Conservation (phyloP, 371 early-diverging fungal genomes). For the Mucor piriformis region DNA sequence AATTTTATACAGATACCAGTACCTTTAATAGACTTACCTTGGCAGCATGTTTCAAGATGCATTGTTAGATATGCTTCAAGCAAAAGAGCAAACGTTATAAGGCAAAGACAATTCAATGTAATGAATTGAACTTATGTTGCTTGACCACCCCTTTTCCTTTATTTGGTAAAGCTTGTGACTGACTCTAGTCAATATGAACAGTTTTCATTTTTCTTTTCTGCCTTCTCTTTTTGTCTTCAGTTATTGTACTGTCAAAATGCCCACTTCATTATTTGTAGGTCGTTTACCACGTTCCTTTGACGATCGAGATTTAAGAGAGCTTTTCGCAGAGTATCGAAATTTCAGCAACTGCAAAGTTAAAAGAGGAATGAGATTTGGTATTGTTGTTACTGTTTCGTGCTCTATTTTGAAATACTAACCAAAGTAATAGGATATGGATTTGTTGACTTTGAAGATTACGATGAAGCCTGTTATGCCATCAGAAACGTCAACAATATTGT, state of each 20-base stretch:
- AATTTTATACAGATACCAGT: too few species aligned
- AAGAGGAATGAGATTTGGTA: conserved; percentile 30
- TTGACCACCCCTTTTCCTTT: too few species aligned
- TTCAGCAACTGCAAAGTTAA: conserved; percentile 67
- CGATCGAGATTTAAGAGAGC: conserved; percentile 66
- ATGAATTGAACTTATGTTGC: too few species aligned
- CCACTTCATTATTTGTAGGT: conserved; percentile 67
- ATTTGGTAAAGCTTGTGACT: too few species aligned
- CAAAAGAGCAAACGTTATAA: too few species aligned
- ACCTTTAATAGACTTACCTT: too few species aligned
- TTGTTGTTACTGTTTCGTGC: background rate
- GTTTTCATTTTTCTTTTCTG: too few species aligned
- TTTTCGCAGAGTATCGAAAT: conserved; percentile 68
- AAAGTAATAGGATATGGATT: conserved; percentile 54
- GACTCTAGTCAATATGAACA: too few species aligned
- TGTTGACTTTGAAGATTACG: conserved; percentile 64
- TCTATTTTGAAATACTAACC: background rate
- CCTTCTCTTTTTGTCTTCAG: too few species aligned
- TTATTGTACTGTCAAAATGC: background rate
- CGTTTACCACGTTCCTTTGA: conserved; percentile 64
- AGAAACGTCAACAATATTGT: conserved; percentile 54
- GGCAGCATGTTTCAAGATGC: too few species aligned
- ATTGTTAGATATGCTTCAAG: too few species aligned
- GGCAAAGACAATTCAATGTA: too few species aligned
- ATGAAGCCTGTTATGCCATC: conserved; percentile 75